phyloP scores from a whole-genome alignment of 345 rosid genomes.

The Hevea brasiliensis region DNA sequence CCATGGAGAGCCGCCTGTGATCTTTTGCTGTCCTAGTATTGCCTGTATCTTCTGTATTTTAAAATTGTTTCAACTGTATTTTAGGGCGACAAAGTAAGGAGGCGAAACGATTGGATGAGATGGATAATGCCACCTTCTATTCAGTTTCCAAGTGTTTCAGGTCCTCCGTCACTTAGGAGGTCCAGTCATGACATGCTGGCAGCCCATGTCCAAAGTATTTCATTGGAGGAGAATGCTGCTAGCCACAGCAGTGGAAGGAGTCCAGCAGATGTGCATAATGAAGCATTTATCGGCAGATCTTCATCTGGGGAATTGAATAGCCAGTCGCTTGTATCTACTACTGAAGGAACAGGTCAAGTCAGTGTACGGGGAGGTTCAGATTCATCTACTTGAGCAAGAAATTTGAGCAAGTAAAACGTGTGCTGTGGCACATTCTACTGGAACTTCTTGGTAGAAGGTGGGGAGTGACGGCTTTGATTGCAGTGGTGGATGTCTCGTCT shows the following conservation, averaged over 20 bases:
- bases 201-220: constrained; percentile 29
- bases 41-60: background rate
- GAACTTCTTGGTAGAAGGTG: constrained; percentile 8
- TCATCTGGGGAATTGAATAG: constrained; percentile 19
- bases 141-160: constrained; percentile 35
- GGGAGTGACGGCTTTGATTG: constrained; percentile 9
- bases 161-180: constrained; percentile 24
- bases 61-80: constrained; percentile 1
- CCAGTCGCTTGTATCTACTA: constrained; percentile 15
- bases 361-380: constrained; percentile 8
- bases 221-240: constrained; percentile 34
- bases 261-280: constrained; percentile 9
- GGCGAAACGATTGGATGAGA: constrained; percentile 57
- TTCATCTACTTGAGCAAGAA: constrained; percentile 11
- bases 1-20: too few relatives aligned
- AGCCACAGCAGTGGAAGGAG: constrained; percentile 9
- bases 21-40: too few relatives aligned
- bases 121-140: constrained; percentile 55
- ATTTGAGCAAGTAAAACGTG: constrained; percentile 13
- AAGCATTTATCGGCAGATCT: constrained; percentile 13
- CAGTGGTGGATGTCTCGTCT: constrained; percentile 8
- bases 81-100: constrained; percentile 78
- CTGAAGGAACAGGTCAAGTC: constrained; percentile 12
- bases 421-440: constrained; percentile 2
- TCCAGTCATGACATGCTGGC: constrained; percentile 31